phyloP scores from a whole-genome alignment of 352 stramenopile species.

The Globisporangium spinosum region DNA sequence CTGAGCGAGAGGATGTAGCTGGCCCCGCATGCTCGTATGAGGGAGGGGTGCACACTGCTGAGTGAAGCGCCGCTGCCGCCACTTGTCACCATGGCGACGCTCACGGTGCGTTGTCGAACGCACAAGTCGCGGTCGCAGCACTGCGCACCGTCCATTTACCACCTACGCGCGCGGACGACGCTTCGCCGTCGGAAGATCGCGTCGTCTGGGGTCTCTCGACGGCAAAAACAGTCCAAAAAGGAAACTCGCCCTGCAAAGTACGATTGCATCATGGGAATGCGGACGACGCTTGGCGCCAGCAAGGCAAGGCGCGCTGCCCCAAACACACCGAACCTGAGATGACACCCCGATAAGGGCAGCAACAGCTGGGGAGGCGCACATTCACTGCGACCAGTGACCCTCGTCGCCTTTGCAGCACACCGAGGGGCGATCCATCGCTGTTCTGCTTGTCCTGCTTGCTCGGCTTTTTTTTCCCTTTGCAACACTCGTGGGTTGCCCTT shows the following conservation, averaged over 20 bases:
- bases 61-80: not conserved
- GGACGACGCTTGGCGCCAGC: no score
- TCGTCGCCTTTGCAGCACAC: no score
- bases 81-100: not conserved
- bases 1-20: not conserved
- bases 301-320: no score
- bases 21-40: not conserved
- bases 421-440: no score
- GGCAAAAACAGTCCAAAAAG: not conserved
- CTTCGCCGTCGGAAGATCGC: conserved; percentile 1
- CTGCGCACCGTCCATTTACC: not conserved
- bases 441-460: no score
- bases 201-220: not conserved
- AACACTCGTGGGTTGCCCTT: no score
- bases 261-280: no score
- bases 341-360: no score
- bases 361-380: no score
- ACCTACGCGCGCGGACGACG: not conserved
- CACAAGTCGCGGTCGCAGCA: not conserved
- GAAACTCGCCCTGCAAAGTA: not conserved
- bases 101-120: not conserved
- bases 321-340: no score
- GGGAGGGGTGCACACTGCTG: not conserved
- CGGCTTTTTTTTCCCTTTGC: no score
- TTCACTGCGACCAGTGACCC: no score